Percentiles rank a stretch among this genome's conserved stretches.
phyloP scores from a whole-genome alignment of 23 red algal species.

The Gracilaria gracilis region DNA sequence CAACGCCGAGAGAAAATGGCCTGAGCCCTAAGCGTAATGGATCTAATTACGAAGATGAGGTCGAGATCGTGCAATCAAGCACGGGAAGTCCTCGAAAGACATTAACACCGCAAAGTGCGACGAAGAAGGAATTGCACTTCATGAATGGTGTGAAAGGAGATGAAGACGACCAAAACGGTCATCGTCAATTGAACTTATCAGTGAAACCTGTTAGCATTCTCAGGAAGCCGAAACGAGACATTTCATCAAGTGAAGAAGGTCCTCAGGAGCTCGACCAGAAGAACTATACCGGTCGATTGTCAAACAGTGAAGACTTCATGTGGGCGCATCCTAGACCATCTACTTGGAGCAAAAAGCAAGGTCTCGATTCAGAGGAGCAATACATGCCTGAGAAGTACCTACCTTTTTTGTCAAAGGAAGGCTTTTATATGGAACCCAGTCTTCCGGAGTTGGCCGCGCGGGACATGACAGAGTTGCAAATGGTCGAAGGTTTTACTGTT shows the following conservation, averaged over 20 bases:
- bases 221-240: slow-evolving; percentile 19
- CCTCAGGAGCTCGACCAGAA: neutral
- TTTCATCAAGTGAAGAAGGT: neutral
- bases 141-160: slow-evolving; percentile 20
- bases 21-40: neutral
- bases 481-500: slow-evolving; percentile 74
- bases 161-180: neutral
- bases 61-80: neutral
- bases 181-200: neutral
- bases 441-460: slow-evolving; percentile 41
- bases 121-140: neutral
- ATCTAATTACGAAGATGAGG: neutral
- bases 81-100: neutral
- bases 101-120: neutral
- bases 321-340: slow-evolving; percentile 57
- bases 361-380: slow-evolving; percentile 53
- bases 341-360: slow-evolving; percentile 56
- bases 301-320: slow-evolving; percentile 46
- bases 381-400: slow-evolving; percentile 66
- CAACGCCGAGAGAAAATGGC: neutral
- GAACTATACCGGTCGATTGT: slow-evolving; percentile 21
- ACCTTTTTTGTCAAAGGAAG: slow-evolving; percentile 57
- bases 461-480: slow-evolving; percentile 62
- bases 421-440: slow-evolving; percentile 68
- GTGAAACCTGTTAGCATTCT: slow-evolving; percentile 18